These are phyloP conservation scores for Ambrosiella xylebori DNA, from an alignment of 2,329 filamentous ascomycete genomes.

Conservation along the genomic window DNA sequence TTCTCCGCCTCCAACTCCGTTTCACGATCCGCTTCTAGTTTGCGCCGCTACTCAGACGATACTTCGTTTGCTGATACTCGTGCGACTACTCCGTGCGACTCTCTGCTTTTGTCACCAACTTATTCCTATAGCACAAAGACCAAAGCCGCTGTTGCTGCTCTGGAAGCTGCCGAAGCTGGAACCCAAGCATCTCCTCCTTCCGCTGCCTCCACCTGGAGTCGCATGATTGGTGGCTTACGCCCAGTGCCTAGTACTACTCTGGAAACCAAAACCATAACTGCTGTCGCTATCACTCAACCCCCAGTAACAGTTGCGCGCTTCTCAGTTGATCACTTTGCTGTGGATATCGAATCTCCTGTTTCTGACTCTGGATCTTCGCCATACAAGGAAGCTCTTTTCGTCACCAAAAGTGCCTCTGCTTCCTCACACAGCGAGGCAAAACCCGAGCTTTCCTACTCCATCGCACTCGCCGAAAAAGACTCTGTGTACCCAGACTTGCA, in stretches of 20 bases:
- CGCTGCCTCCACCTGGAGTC: conserved; percentile 30
- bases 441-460: background rate
- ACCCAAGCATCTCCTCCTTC: conserved; percentile 15
- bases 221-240: conserved; percentile 36
- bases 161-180: background rate
- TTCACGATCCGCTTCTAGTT: conserved; percentile 8
- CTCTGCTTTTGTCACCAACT: conserved; percentile 6
- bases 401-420: background rate
- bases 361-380: conserved; percentile 15
- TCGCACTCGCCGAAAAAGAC: background rate
- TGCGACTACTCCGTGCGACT: conserved; percentile 7
- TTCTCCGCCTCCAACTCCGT: conserved; percentile 7
- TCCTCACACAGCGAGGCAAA: background rate
- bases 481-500: conserved; percentile 9
- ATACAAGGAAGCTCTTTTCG: background rate
- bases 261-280: conserved; percentile 9
- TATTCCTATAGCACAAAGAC: background rate
- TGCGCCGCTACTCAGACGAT: conserved; percentile 9
- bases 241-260: conserved; percentile 29
- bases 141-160: conserved; percentile 3
- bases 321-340: conserved; percentile 18
- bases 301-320: conserved; percentile 13
- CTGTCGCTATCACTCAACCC: background rate
- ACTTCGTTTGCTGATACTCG: conserved; percentile 5
- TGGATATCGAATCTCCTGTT: conserved; percentile 16